Conservation (phyloP, 768 basidiomycete species). For the Calocybe cyanea region DNA sequence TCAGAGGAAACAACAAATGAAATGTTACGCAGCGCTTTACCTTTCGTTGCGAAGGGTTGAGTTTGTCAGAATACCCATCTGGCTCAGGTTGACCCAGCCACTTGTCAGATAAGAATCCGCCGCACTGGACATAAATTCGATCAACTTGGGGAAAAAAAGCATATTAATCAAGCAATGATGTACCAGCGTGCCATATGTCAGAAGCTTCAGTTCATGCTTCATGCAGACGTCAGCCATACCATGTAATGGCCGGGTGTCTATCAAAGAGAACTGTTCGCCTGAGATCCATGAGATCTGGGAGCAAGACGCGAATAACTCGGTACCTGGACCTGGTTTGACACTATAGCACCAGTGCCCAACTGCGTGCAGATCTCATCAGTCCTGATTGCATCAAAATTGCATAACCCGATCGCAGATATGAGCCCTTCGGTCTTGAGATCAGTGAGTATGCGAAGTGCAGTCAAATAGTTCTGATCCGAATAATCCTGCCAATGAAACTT, state of each 20-base stretch:
- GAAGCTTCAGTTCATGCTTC: conserved; percentile 66
- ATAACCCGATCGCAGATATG: conserved; percentile 67
- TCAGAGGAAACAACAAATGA: too few relatives aligned
- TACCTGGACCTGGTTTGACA: conserved; percentile 85
- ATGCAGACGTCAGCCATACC: conserved; percentile 76
- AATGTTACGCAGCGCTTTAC: conserved; percentile 32
- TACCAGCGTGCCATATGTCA: conserved; percentile 82
- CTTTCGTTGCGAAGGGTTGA: conserved; percentile 85
- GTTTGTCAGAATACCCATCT: conserved; percentile 58
- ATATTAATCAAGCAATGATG: conserved; percentile 20
- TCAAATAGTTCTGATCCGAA: conserved; percentile 38
- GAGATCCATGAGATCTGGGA: not conserved
- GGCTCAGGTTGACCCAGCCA: conserved; percentile 71
- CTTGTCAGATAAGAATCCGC: conserved; percentile 75
- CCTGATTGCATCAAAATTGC: conserved; percentile 74
- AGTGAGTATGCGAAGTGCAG: conserved; percentile 45
- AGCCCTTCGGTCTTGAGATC: conserved; percentile 57
- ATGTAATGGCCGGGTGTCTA: conserved; percentile 74
- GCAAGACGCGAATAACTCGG: conserved; percentile 5
- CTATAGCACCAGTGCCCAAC: conserved; percentile 65
- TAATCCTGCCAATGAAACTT: conserved; percentile 86
- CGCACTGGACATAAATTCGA: conserved; percentile 51
- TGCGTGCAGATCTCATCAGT: conserved; percentile 80
- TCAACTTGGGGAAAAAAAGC: conserved; percentile 1
- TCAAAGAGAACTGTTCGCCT: conserved; percentile 66